phyloP scores from a whole-genome alignment of 495 filamentous ascomycete species.

The Trichoderma asperelloides region DNA sequence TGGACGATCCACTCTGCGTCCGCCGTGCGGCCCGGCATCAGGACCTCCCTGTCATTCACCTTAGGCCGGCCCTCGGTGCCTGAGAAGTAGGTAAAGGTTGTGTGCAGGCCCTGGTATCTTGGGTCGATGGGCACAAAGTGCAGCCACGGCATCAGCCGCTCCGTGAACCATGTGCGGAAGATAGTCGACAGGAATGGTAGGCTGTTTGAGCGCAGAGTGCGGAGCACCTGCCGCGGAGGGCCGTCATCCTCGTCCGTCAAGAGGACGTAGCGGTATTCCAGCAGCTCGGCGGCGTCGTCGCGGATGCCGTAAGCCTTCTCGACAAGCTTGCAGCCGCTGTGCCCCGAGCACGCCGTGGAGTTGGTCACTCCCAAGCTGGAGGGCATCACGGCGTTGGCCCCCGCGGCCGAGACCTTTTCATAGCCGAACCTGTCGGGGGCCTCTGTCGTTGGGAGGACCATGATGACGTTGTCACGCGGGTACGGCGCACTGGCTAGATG shows the following conservation, averaged over 20 bases:
- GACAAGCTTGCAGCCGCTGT: constrained; percentile 42
- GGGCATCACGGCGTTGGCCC: constrained; percentile 28
- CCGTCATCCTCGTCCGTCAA: constrained; percentile 63
- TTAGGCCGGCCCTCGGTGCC: constrained; percentile 29
- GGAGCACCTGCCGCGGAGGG: constrained; percentile 55
- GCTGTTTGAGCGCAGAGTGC: constrained; percentile 52
- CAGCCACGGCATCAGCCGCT: constrained; percentile 60
- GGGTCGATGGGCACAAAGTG: constrained; percentile 73
- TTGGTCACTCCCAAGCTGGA: constrained; percentile 39
- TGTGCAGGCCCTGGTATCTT: constrained; percentile 55
- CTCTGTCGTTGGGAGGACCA: constrained; percentile 27
- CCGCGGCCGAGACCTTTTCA: constrained; percentile 20
- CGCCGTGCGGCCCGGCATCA: constrained; percentile 20
- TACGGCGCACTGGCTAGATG: constrained; percentile 48
- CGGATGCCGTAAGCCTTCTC: constrained; percentile 44
- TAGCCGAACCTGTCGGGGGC: constrained; percentile 24
- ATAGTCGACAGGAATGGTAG: constrained; percentile 57
- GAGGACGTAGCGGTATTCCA: constrained; percentile 45
- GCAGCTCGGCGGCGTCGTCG: constrained; percentile 22
- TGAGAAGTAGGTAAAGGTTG: constrained; percentile 56
- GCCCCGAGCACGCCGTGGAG: constrained; percentile 35
- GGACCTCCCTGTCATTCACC: constrained; percentile 39
- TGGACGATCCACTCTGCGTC: constrained; percentile 55
- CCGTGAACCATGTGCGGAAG: constrained; percentile 69
- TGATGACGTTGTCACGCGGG: constrained; percentile 22